Percentiles rank a stretch among this genome's conserved stretches.
Conservation (phyloP, 495 filamentous ascomycete species). For the Thermothielavioides terrestris region DNA sequence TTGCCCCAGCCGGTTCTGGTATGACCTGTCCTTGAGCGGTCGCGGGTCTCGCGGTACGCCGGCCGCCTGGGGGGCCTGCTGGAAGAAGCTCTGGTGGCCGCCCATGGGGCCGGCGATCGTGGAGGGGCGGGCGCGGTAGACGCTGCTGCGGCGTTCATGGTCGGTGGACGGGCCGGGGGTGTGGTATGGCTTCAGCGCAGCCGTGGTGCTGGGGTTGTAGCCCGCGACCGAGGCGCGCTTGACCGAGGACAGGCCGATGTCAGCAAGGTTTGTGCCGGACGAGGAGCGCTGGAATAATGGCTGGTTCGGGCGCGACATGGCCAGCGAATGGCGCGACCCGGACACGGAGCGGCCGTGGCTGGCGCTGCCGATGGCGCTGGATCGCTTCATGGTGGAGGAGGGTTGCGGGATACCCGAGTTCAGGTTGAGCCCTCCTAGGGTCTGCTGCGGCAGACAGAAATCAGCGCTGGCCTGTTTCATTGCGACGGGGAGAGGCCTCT, state of each 20-base stretch:
- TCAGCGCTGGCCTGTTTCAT: too few relatives aligned
- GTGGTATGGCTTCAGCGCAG: slow-evolving; percentile 47
- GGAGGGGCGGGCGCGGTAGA: slow-evolving; percentile 60
- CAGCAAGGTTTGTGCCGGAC: slow-evolving; percentile 63
- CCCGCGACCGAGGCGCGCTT: slow-evolving; percentile 73
- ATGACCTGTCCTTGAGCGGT: slow-evolving; percentile 72
- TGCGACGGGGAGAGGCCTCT: background rate
- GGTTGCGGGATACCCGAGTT: slow-evolving; percentile 81
- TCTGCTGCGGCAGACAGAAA: slow-evolving; percentile 39
- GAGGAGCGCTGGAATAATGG: slow-evolving; percentile 78
- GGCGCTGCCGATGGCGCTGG: slow-evolving; percentile 66
- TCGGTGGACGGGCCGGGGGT: slow-evolving; percentile 38
- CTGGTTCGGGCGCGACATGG: slow-evolving; percentile 68
- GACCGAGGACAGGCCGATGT: slow-evolving; percentile 72
- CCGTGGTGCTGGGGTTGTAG: slow-evolving; percentile 57
- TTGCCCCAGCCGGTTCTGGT: slow-evolving; percentile 71
- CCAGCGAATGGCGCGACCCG: slow-evolving; percentile 77
- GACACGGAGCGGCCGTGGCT: slow-evolving; percentile 70
- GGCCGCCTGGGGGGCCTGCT: slow-evolving; percentile 66
- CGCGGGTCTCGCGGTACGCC: slow-evolving; percentile 82
- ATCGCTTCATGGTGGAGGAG: slow-evolving; percentile 90
- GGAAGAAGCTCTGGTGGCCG: slow-evolving; percentile 84
- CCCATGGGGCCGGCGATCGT: slow-evolving; percentile 44
- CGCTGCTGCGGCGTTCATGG: slow-evolving; percentile 70
- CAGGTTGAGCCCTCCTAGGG: slow-evolving; percentile 66